Evolutionary conservation across 2,329 filamentous ascomycete species (phyloP).

Genomic region (Falciphora oryzae): DNA sequence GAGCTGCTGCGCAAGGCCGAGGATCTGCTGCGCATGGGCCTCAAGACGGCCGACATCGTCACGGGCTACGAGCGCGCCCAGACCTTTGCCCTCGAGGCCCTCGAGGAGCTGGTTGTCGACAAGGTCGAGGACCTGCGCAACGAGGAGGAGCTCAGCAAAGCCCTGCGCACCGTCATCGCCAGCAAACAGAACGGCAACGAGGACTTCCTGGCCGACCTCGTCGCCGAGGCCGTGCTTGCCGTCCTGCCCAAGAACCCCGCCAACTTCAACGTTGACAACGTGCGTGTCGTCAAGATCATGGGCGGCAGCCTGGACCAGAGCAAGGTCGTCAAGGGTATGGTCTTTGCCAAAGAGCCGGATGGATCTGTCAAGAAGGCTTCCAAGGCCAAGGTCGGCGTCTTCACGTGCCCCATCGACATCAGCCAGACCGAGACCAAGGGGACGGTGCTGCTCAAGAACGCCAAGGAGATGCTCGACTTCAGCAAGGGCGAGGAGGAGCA

Average conservation of each 20-base stretch:
- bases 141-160: conserved; percentile 83
- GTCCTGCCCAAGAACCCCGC: conserved; percentile 92
- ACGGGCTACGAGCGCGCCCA: conserved; percentile 94
- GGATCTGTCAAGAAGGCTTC: conserved; percentile 83
- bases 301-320: conserved; percentile 92
- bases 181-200: conserved; percentile 96
- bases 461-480: conserved; percentile 98
- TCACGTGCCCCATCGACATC: conserved; percentile 90
- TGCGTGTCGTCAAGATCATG: conserved; percentile 99
- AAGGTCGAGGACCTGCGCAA: conserved; percentile 80
- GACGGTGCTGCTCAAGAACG: conserved; percentile 92
- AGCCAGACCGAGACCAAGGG: conserved; percentile 99
- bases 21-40: conserved; percentile 89
- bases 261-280: conserved; percentile 98
- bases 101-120: conserved; percentile 88
- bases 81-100: conserved; percentile 73
- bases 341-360: conserved; percentile 93
- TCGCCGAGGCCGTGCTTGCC: conserved; percentile 77
- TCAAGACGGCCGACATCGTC: conserved; percentile 98
- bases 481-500: conserved; percentile 94
- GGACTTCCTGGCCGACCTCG: conserved; percentile 77
- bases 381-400: conserved; percentile 95
- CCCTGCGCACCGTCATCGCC: conserved; percentile 88
- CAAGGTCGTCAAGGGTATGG: conserved; percentile 94
- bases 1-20: conserved; percentile 96